Evolutionary conservation across 2,329 filamentous ascomycete species (phyloP).

Genomic region (Pseudocercospora fuligena): DNA sequence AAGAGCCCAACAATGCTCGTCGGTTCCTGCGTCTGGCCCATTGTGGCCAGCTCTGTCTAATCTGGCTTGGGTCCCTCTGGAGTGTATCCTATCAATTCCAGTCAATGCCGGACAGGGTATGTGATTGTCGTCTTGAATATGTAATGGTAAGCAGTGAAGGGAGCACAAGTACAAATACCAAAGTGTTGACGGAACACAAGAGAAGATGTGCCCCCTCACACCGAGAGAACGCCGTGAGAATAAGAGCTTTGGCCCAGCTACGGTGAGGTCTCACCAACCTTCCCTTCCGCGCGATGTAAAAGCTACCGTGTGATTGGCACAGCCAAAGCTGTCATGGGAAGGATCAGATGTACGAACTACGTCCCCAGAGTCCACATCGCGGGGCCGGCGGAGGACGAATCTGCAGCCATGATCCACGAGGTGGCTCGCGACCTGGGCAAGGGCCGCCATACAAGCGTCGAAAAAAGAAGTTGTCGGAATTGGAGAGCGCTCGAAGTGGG

Average conservation of each 20-base stretch:
- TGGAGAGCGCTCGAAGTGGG: neutral
- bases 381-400: neutral
- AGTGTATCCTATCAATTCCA: neutral
- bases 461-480: constrained; percentile 1
- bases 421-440: neutral
- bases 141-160: constrained; percentile 1
- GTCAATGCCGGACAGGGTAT: neutral
- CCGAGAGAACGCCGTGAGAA: constrained; percentile 11
- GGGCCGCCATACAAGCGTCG: neutral
- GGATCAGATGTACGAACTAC: constrained; percentile 4
- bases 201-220: neutral
- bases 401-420: neutral
- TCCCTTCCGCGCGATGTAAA: constrained; percentile 25
- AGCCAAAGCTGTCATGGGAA: neutral
- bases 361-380: constrained; percentile 5
- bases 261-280: constrained; percentile 1
- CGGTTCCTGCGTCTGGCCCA: constrained; percentile 33
- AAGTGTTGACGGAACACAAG: constrained; percentile 18
- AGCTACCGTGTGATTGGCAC: constrained; percentile 22
- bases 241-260: constrained; percentile 5
- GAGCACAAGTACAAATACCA: constrained; percentile 13
- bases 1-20: constrained; percentile 38
- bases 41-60: constrained; percentile 18
- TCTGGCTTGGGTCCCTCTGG: neutral
- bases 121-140: neutral